Evolutionary conservation across 306 rosid species (phyloP).

Genomic region (Vigna nakashimae): DNA sequence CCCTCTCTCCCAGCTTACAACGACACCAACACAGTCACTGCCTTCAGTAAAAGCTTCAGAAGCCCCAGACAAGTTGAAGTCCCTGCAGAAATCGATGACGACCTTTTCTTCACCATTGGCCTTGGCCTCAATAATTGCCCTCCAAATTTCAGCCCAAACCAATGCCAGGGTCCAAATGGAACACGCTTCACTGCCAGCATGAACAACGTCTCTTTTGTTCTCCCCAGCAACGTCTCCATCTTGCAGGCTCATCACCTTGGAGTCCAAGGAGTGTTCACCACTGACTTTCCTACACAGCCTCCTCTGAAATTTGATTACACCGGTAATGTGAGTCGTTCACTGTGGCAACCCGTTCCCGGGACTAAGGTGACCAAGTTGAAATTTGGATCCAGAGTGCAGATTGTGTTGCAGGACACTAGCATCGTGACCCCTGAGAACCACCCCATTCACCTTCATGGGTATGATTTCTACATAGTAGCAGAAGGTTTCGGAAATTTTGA

Average conservation of each 20-base stretch:
- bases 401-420: conserved; percentile 85
- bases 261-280: conserved; percentile 69
- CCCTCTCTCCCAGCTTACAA: conserved; percentile 78
- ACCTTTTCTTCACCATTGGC: conserved; percentile 77
- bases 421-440: conserved; percentile 85
- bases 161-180: conserved; percentile 91
- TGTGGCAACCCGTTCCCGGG: conserved; percentile 78
- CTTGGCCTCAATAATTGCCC: conserved; percentile 88
- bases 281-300: conserved; percentile 82
- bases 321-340: conserved; percentile 80
- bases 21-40: conserved; percentile 83
- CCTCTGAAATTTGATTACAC: conserved; percentile 77
- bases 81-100: conserved; percentile 71
- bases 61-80: conserved; percentile 65
- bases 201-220: conserved; percentile 84
- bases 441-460: conserved; percentile 92
- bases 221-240: conserved; percentile 67
- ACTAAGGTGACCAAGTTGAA: conserved; percentile 69
- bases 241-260: conserved; percentile 75
- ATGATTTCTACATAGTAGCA: conserved; percentile 82
- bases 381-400: conserved; percentile 78
- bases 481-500: conserved; percentile 93
- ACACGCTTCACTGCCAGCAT: conserved; percentile 89
- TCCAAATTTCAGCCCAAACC: conserved; percentile 40
- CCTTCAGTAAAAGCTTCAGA: conserved; percentile 66